Evolutionary conservation across 495 filamentous ascomycete species (phyloP).

Genomic region (Hypoxylon fuscum): DNA sequence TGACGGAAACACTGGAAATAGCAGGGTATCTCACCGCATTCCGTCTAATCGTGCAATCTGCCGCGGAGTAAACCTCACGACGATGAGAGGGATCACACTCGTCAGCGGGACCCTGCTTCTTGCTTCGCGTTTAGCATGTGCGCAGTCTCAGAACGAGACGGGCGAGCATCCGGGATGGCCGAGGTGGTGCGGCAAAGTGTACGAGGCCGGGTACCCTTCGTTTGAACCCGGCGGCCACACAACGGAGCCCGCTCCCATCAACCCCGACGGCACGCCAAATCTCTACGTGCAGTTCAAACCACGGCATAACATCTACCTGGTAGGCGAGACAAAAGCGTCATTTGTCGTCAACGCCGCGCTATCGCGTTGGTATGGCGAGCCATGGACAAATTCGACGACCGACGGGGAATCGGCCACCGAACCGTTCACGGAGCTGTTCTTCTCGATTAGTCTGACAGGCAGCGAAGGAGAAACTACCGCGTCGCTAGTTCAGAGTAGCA

Average conservation of each 20-base stretch:
- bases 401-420: slow-evolving; percentile 23
- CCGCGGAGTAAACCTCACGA: neutral
- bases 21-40: neutral
- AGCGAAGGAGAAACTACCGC: slow-evolving; percentile 31
- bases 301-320: slow-evolving; percentile 68
- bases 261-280: slow-evolving; percentile 53
- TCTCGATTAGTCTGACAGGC: slow-evolving; percentile 47
- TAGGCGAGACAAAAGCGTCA: slow-evolving; percentile 59
- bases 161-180: slow-evolving; percentile 57
- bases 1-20: neutral
- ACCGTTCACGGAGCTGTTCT: slow-evolving; percentile 43
- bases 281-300: slow-evolving; percentile 67
- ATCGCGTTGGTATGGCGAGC: slow-evolving; percentile 59
- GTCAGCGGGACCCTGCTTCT: neutral
- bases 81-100: slow-evolving; percentile 4
- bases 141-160: slow-evolving; percentile 43
- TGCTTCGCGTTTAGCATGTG: slow-evolving; percentile 1
- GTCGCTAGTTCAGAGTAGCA: slow-evolving; percentile 48
- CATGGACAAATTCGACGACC: slow-evolving; percentile 47
- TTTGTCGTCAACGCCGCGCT: slow-evolving; percentile 69
- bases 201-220: slow-evolving; percentile 60
- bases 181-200: slow-evolving; percentile 69
- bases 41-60: neutral
- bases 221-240: slow-evolving; percentile 71
- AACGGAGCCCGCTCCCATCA: slow-evolving; percentile 49